Evolutionary conservation across 1,284 basidiomycete genomes (phyloP).

Genomic region (Fistulinella staudtii): DNA sequence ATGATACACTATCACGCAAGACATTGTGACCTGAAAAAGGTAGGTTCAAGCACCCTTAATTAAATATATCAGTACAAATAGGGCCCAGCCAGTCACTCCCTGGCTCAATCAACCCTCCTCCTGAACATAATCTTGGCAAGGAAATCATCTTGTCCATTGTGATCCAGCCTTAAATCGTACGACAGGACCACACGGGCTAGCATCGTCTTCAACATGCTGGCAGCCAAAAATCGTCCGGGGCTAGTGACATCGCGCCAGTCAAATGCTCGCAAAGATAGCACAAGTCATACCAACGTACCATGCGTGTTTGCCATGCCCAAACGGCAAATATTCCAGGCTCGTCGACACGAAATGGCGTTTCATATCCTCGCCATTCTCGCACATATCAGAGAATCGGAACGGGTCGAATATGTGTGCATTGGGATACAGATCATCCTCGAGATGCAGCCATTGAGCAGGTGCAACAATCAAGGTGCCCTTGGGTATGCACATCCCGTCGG

Average conservation of each 20-base stretch:
- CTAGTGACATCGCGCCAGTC: neutral
- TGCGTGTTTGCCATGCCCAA: neutral
- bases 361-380: neutral
- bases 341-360: neutral
- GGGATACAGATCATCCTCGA: neutral
- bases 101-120: too few relatives aligned
- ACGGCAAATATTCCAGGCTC: neutral
- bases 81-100: too few relatives aligned
- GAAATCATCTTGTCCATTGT: neutral
- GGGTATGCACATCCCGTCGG: neutral
- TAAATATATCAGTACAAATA: too few relatives aligned
- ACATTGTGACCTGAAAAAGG: too few relatives aligned
- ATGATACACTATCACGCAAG: too few relatives aligned
- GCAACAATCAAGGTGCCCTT: neutral
- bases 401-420: neutral
- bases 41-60: too few relatives aligned
- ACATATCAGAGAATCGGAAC: neutral
- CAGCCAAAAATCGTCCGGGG: constrained; percentile 9
- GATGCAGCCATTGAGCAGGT: neutral
- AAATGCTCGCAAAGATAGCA: neutral
- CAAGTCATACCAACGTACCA: neutral
- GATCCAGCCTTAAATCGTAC: neutral
- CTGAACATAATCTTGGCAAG: neutral
- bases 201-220: constrained; percentile 2
- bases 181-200: neutral